Percentiles rank a stretch among this genome's conserved stretches.
Evolutionary conservation across 1,284 basidiomycete species (phyloP).

Genomic region (Puccinia hordei): DNA sequence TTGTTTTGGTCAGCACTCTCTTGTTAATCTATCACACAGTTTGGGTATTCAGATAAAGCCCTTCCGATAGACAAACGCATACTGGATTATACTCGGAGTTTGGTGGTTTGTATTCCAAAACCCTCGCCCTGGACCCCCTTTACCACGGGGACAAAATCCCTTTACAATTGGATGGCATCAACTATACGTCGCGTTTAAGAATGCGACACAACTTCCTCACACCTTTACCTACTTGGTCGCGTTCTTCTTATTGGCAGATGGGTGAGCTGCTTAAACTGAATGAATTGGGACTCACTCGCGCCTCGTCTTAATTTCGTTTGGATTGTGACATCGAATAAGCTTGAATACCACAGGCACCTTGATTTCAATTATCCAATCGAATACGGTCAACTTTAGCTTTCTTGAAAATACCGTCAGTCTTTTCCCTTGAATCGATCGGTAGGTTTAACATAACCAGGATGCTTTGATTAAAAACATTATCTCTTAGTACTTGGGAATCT

Average conservation of each 20-base stretch:
- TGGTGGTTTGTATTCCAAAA: conserved; percentile 51
- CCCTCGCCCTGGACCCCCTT: conserved; percentile 31
- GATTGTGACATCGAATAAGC: background rate
- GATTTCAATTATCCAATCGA: conserved; percentile 39
- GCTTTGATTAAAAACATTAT: background rate
- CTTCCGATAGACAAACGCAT: conserved; percentile 31
- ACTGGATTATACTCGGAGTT: conserved; percentile 42
- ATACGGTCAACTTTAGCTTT: conserved; percentile 45
- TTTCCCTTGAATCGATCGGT: background rate
- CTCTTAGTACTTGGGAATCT: conserved; percentile 37
- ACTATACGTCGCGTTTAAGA: conserved; percentile 24
- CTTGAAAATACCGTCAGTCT: conserved; percentile 39
- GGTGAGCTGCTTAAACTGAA: conserved; percentile 1
- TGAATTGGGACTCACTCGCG: background rate
- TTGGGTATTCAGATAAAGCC: background rate
- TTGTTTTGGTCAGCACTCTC: conserved; percentile 37
- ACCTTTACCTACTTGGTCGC: conserved; percentile 46
- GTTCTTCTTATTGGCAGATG: conserved; percentile 50
- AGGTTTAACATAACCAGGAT: background rate
- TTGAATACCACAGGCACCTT: conserved; percentile 49
- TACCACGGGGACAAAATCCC: conserved; percentile 21
- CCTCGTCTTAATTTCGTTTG: background rate
- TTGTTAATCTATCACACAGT: background rate
- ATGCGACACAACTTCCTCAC: conserved; percentile 25
- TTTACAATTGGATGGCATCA: conserved; percentile 43